These are phyloP conservation scores for Centaurea solstitialis DNA, from an alignment of 129 eudicot species.

Conservation along the genomic window DNA sequence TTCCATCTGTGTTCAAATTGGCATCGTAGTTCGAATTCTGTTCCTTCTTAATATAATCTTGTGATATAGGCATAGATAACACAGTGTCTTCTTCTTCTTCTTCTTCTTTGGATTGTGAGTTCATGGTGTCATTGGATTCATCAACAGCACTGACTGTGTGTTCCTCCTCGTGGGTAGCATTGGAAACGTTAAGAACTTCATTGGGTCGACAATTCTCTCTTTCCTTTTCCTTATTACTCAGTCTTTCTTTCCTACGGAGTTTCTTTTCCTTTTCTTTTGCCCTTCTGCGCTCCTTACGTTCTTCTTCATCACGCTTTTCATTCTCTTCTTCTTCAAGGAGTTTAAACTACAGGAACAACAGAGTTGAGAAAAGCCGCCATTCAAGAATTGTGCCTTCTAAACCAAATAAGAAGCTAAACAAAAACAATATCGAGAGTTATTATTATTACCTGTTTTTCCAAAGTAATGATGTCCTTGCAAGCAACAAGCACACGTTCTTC, in stretches of 20 bases:
- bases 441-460: constrained; percentile 78
- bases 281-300: constrained; percentile 79
- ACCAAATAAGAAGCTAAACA: neutral
- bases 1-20: constrained; percentile 32
- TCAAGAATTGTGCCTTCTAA: neutral
- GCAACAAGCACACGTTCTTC: constrained; percentile 93
- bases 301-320: constrained; percentile 96
- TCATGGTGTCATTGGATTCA: constrained; percentile 38
- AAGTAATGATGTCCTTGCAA: constrained; percentile 86
- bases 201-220: constrained; percentile 50
- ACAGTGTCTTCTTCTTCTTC: constrained; percentile 77
- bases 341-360: constrained; percentile 52
- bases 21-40: constrained; percentile 40
- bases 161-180: constrained; percentile 36
- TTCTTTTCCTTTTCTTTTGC: constrained; percentile 90
- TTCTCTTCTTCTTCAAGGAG: constrained; percentile 99
- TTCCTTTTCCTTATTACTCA: constrained; percentile 71
- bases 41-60: constrained; percentile 43
- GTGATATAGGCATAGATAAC: constrained; percentile 49
- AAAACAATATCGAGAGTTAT: neutral
- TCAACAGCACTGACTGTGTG: constrained; percentile 40
- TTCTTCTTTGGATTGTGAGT: constrained; percentile 46
- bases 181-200: constrained; percentile 25
- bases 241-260: constrained; percentile 88
- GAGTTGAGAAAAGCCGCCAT: constrained; percentile 7